Conservation (phyloP, 2,329 filamentous ascomycete genomes). For the Colletotrichum theobromicola region DNA sequence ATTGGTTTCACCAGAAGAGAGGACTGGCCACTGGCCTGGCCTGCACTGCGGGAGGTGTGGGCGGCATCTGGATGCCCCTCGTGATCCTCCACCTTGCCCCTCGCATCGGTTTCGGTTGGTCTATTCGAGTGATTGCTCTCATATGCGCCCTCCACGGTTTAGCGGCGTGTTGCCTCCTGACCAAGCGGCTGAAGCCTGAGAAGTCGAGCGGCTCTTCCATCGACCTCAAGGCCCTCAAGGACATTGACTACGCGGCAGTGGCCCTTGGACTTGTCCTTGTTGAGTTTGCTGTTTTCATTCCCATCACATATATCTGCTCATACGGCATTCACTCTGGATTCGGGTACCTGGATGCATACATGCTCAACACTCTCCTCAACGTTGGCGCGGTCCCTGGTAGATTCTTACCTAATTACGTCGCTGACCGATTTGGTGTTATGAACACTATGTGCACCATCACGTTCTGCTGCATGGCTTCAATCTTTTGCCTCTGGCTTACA, state of each 20-base stretch:
- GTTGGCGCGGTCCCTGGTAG: background rate
- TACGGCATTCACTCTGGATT: background rate
- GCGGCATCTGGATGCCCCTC: conserved; percentile 57
- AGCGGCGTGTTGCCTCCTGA: conserved; percentile 10
- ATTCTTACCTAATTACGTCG: background rate
- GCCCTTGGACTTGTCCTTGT: conserved; percentile 40
- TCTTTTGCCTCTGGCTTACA: background rate
- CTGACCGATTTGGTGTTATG: background rate
- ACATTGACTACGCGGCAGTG: conserved; percentile 55
- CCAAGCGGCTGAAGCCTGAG: conserved; percentile 52
- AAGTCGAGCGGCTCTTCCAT: conserved; percentile 46
- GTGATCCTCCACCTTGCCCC: conserved; percentile 31
- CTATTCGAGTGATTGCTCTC: conserved; percentile 13
- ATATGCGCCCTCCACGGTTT: background rate
- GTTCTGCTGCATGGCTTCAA: background rate
- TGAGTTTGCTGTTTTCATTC: background rate
- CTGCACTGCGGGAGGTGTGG: conserved; percentile 65
- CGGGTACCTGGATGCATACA: background rate
- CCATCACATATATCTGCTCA: background rate
- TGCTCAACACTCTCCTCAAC: background rate
- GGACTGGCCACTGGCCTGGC: conserved; percentile 74
- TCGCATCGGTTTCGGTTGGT: conserved; percentile 34
- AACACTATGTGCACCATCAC: background rate
- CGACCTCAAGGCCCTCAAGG: conserved; percentile 55
- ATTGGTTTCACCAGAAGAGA: conserved; percentile 70